These are phyloP conservation scores for Ceratobasidium sp. DNA, from an alignment of 1,284 basidiomycete genomes.

Conservation along the genomic window DNA sequence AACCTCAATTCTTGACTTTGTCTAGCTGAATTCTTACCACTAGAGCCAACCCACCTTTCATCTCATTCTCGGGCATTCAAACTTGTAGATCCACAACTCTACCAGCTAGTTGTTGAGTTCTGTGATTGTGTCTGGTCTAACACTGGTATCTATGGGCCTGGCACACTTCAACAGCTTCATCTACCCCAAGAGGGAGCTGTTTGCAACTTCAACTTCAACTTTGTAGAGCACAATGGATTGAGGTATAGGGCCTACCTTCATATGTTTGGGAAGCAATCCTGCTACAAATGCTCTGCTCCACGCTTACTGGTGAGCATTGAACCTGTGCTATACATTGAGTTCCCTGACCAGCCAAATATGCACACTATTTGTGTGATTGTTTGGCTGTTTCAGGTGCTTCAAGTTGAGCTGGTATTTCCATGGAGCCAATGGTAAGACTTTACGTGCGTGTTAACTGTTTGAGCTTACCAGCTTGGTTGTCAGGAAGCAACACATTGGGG, in stretches of 20 bases:
- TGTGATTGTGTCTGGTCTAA: neutral
- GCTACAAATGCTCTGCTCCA: conserved; percentile 3
- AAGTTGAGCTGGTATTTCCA: neutral
- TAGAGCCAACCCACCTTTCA: neutral
- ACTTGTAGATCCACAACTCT: neutral
- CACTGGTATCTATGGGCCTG: conserved; percentile 7
- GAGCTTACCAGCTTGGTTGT: neutral
- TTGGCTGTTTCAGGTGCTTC: neutral
- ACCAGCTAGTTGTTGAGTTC: neutral
- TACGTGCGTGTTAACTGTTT: neutral
- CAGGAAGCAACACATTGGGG: neutral
- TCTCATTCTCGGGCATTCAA: neutral
- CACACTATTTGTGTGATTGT: neutral
- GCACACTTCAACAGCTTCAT: neutral
- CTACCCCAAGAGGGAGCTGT: neutral
- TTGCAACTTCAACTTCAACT: neutral
- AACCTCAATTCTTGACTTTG: too few relatives aligned
- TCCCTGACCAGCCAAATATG: neutral
- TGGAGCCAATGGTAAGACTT: conserved; percentile 9
- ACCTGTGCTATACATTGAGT: neutral
- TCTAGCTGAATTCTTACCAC: neutral
- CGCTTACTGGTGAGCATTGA: neutral
- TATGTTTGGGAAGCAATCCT: neutral
- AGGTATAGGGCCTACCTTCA: neutral
- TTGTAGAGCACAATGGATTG: neutral